Conservation (phyloP, 345 rosid genomes). For the Brassica napus region Da-Ae NC_063434.1:30894001-30894500, state of each 20-base stretch:
- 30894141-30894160: slow-evolving; percentile 77
- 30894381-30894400: slow-evolving; percentile 8
- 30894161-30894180: slow-evolving; percentile 83
- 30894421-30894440: slow-evolving; percentile 1
- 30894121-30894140: slow-evolving; percentile 84
- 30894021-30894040: slow-evolving; percentile 95
- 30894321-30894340: slow-evolving; percentile 68
- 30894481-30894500: not conserved
- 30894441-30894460: slow-evolving; percentile 6
- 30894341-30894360: slow-evolving; percentile 5
- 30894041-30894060: slow-evolving; percentile 88
- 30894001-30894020: slow-evolving; percentile 99
- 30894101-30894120: slow-evolving; percentile 97
- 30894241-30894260: slow-evolving; percentile 95
- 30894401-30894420: not conserved
- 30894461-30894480: not conserved
- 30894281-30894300: slow-evolving; percentile 99
- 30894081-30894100: slow-evolving; percentile 95
- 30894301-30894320: slow-evolving; percentile 93
- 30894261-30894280: slow-evolving; percentile 89
- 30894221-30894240: slow-evolving; percentile 87
- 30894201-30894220: slow-evolving; percentile 87
- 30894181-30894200: slow-evolving; percentile 83
- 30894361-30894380: not conserved
- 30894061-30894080: slow-evolving; percentile 82